Conservation (phyloP, 148 eudicot genomes). For the Fagopyrum esculentum region DNA sequence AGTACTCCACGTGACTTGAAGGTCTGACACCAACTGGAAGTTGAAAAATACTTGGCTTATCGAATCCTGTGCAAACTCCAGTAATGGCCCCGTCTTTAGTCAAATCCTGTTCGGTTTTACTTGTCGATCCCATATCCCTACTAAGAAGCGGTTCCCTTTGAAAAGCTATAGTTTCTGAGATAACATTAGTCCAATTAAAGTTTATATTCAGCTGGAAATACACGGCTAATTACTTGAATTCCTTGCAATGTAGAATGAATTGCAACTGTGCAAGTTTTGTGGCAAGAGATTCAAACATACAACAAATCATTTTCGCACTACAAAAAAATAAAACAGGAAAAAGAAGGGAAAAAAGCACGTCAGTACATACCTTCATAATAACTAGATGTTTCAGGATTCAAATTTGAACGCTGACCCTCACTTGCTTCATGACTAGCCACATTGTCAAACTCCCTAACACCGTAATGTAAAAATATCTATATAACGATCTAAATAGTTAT, state of each 20-base stretch:
- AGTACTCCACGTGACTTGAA: conserved; percentile 32
- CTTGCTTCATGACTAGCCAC: conserved; percentile 17
- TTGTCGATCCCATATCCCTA: conserved; percentile 35
- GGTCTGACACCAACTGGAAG: conserved; percentile 86
- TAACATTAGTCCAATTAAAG: neutral
- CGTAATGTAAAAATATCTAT: neutral
- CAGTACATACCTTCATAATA: conserved; percentile 15
- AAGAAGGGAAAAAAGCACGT: neutral
- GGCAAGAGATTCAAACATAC: neutral
- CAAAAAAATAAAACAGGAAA: neutral
- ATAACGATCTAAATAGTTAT: neutral
- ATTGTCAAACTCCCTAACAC: conserved; percentile 28
- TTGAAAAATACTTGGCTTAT: conserved; percentile 38
- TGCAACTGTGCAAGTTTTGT: neutral
- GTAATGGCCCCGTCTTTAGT: conserved; percentile 30
- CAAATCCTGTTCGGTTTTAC: conserved; percentile 24
- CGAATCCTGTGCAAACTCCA: conserved; percentile 31
- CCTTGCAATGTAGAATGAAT: neutral
- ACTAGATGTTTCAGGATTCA: conserved; percentile 19
- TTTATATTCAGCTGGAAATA: neutral
- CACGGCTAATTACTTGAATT: too few relatives aligned
- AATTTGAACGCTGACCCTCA: conserved; percentile 26
- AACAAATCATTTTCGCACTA: neutral
- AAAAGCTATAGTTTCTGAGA: conserved; percentile 34
- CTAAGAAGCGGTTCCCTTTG: conserved; percentile 39